Percentiles rank a stretch among this genome's conserved stretches.
Conservation (phyloP, 768 basidiomycete genomes). For the Pleurotus platypus region DNA sequence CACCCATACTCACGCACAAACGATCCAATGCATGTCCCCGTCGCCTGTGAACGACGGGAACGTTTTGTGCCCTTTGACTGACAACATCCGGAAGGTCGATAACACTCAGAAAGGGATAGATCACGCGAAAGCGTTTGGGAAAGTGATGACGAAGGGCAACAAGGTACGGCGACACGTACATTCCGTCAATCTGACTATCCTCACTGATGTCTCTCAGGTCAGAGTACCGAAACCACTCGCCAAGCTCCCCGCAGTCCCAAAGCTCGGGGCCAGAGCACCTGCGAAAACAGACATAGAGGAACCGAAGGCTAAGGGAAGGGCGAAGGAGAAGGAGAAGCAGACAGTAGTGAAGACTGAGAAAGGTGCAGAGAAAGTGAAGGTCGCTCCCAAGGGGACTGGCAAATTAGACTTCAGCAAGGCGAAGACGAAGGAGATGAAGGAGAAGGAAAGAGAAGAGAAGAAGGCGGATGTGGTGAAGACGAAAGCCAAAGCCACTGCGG, state of each 20-base stretch:
- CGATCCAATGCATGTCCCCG: conserved; percentile 73
- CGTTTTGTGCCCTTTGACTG: conserved; percentile 37
- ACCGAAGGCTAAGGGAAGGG: conserved; percentile 16
- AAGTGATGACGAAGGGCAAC: conserved; percentile 41
- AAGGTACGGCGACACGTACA: conserved; percentile 30
- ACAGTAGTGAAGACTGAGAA: conserved; percentile 18
- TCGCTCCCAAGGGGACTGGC: conserved; percentile 35
- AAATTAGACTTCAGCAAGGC: conserved; percentile 64
- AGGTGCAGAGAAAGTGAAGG: conserved; percentile 16
- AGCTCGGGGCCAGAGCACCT: neutral
- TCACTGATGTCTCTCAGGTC: neutral
- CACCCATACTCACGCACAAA: conserved; percentile 45
- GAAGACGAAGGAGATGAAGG: conserved; percentile 38
- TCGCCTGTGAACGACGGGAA: conserved; percentile 50
- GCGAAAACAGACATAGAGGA: conserved; percentile 15
- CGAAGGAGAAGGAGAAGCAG: conserved; percentile 17
- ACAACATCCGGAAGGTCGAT: conserved; percentile 36
- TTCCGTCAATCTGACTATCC: neutral
- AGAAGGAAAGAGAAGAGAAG: conserved; percentile 17
- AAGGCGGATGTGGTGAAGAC: conserved; percentile 17
- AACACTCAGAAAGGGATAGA: conserved; percentile 34
- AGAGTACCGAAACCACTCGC: conserved; percentile 16
- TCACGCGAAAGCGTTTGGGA: conserved; percentile 40
- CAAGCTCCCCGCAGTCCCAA: conserved; percentile 18
- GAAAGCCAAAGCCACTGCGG: conserved; percentile 7